A percentile compares a stretch with the other conserved stretches of the same genome.
These are phyloP conservation scores for Ceratocystis destructans DNA, from an alignment of 2,329 filamentous ascomycete species.

Conservation along the genomic window DNA sequence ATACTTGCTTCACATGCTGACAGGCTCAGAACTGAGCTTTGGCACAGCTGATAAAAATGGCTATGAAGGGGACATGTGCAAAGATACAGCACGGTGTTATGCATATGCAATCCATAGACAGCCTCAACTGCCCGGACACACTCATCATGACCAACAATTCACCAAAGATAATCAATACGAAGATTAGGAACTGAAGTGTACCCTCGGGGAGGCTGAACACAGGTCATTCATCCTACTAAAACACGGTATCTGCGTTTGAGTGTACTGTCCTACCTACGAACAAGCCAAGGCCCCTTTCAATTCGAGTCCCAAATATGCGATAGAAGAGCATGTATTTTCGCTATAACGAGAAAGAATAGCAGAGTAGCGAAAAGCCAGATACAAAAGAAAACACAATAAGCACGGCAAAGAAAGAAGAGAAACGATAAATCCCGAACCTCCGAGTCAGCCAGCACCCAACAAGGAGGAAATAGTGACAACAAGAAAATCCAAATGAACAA, in stretches of 20 bases:
- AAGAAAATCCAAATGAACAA: background rate
- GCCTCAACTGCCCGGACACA: too few species aligned
- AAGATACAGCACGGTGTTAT: too few species aligned
- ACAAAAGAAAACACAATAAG: background rate
- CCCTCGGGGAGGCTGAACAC: too few species aligned
- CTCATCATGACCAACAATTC: too few species aligned
- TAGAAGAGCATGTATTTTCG: background rate
- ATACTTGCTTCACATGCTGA: too few species aligned
- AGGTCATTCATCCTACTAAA: background rate
- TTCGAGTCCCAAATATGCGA: background rate
- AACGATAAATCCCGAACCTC: background rate
- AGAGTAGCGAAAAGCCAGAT: background rate
- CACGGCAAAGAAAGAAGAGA: background rate
- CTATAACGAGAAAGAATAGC: background rate
- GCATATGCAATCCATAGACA: too few species aligned
- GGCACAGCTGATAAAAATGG: too few species aligned
- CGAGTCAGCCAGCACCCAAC: background rate
- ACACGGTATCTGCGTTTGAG: background rate
- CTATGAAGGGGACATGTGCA: too few species aligned
- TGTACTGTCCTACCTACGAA: background rate
- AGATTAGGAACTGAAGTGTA: constrained; percentile 3
- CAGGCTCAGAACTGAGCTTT: too few species aligned
- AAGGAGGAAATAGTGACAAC: background rate
- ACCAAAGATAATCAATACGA: background rate
- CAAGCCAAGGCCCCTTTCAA: background rate